A percentile compares a stretch with the other conserved stretches of the same genome.
Evolutionary conservation across 768 basidiomycete genomes (phyloP).

Genomic region (Leccinum barrowsii): DNA sequence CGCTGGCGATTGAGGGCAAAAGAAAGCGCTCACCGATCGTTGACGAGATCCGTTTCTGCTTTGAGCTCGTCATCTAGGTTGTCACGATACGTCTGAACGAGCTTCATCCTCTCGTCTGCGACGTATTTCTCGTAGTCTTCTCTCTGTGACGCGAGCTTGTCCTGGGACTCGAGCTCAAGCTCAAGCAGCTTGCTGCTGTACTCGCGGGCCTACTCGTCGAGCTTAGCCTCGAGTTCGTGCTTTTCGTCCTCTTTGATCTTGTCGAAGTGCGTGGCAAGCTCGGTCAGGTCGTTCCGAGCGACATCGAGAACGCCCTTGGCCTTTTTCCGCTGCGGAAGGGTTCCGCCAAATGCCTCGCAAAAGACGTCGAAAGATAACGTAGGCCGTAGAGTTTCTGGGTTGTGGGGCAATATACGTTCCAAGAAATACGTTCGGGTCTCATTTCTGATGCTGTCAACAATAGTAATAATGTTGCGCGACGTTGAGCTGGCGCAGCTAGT

Average conservation of each 20-base stretch:
- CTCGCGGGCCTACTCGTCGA: slow-evolving; percentile 83
- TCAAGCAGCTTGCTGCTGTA: slow-evolving; percentile 80
- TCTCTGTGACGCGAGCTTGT: slow-evolving; percentile 81
- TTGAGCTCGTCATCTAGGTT: slow-evolving; percentile 83
- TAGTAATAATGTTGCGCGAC: no score
- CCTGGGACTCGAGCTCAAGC: slow-evolving; percentile 81
- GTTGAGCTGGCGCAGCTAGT: no score
- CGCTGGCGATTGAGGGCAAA: not conserved
- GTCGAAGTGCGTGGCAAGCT: slow-evolving; percentile 73
- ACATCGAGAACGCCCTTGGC: slow-evolving; percentile 73
- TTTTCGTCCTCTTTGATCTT: slow-evolving; percentile 79
- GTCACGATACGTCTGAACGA: slow-evolving; percentile 77
- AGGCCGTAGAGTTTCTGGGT: no score
- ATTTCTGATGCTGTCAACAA: no score
- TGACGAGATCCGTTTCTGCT: slow-evolving; percentile 88
- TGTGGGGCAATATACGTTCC: no score
- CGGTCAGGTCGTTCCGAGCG: slow-evolving; percentile 78
- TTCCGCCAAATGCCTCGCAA: slow-evolving; percentile 29
- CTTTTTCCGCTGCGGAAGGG: slow-evolving; percentile 58
- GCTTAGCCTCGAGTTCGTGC: slow-evolving; percentile 52
- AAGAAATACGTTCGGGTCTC: no score
- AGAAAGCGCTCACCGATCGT: slow-evolving; percentile 67
- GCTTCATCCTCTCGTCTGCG: slow-evolving; percentile 68
- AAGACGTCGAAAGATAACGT: no score
- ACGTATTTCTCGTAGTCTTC: slow-evolving; percentile 80